Conservation (phyloP, 176 grass and related monocot genomes). For the Lolium multiflorum region DNA sequence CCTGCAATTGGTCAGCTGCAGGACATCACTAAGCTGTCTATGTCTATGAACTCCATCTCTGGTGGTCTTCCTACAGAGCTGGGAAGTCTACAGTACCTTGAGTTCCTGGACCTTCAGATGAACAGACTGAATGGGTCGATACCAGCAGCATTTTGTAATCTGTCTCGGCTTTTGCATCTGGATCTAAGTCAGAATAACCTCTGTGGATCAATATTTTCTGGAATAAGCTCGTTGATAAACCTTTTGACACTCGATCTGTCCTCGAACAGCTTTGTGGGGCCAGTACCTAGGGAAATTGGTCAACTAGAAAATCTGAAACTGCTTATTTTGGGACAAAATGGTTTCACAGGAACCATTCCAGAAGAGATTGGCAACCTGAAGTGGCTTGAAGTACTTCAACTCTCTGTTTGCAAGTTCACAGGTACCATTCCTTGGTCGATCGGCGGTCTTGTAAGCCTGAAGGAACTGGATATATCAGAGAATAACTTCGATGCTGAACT, state of each 20-base stretch:
- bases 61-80: constrained; percentile 68
- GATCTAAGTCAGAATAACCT: constrained; percentile 75
- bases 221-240: constrained; percentile 63
- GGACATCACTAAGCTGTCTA: constrained; percentile 61
- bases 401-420: constrained; percentile 71
- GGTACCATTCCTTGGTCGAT: constrained; percentile 71
- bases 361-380: constrained; percentile 73
- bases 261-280: constrained; percentile 73
- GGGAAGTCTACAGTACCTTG: constrained; percentile 70
- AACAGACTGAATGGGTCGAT: constrained; percentile 71
- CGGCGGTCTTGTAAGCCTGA: constrained; percentile 68
- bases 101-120: constrained; percentile 64
- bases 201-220: constrained; percentile 71
- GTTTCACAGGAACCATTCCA: constrained; percentile 71
- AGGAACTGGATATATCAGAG: constrained; percentile 83
- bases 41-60: constrained; percentile 66
- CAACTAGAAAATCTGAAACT: constrained; percentile 55
- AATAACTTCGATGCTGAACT: constrained; percentile 78
- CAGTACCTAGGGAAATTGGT: constrained; percentile 70
- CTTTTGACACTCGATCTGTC: constrained; percentile 82
- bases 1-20: constrained; percentile 65
- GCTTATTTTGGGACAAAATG: constrained; percentile 74
- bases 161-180: constrained; percentile 71
- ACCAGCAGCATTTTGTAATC: constrained; percentile 64
- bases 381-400: constrained; percentile 62